Conservation (phyloP, 495 filamentous ascomycete genomes). For the Talaromyces wortmannii region DNA sequence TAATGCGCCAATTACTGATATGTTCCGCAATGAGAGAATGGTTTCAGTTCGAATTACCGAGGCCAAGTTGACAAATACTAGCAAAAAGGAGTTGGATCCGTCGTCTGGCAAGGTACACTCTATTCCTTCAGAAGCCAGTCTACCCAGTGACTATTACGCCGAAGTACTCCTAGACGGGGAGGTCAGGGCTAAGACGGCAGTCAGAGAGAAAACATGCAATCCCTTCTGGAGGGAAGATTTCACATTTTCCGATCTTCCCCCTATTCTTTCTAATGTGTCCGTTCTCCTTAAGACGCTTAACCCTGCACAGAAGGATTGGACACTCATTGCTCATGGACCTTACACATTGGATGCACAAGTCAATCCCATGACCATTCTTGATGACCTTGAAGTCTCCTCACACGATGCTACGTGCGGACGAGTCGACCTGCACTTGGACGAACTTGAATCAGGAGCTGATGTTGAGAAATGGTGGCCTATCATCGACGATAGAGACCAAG, state of each 20-base stretch:
- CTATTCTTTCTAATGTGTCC: slow-evolving; percentile 70
- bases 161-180: slow-evolving; percentile 93
- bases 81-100: slow-evolving; percentile 16
- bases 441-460: slow-evolving; percentile 70
- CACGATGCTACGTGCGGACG: slow-evolving; percentile 61
- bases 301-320: slow-evolving; percentile 46
- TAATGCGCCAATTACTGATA: slow-evolving; percentile 31
- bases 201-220: slow-evolving; percentile 71
- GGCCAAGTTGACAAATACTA: slow-evolving; percentile 41
- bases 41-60: slow-evolving; percentile 54
- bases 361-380: slow-evolving; percentile 33
- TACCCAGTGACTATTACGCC: slow-evolving; percentile 61
- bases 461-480: slow-evolving; percentile 89
- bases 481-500: slow-evolving; percentile 62
- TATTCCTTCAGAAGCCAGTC: slow-evolving; percentile 19
- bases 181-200: slow-evolving; percentile 75
- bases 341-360: slow-evolving; percentile 36
- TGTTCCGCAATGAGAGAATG: slow-evolving; percentile 63
- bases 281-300: slow-evolving; percentile 69
- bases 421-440: slow-evolving; percentile 79
- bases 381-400: slow-evolving; percentile 45
- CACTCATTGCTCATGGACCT: slow-evolving; percentile 38
- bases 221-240: slow-evolving; percentile 96
- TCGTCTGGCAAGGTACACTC: slow-evolving; percentile 32
- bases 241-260: slow-evolving; percentile 77